phyloP scores from a whole-genome alignment of 108 stramenopile species.

The Stephanodiscus minutulus region DNA sequence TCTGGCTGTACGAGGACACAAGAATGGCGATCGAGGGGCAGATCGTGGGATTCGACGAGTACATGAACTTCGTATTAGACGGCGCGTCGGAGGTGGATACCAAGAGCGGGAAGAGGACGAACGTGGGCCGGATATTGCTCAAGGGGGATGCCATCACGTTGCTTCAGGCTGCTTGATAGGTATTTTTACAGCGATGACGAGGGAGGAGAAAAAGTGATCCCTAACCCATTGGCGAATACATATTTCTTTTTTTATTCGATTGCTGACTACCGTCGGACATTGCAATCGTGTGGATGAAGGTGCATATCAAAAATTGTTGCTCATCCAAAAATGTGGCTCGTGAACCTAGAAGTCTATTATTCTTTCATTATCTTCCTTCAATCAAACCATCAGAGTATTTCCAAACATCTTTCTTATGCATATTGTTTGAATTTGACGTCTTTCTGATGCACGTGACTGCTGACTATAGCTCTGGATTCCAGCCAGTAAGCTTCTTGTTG shows the following conservation, averaged over 20 bases:
- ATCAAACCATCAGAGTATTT: neutral
- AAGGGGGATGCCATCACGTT: constrained; percentile 99
- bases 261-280: neutral
- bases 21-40: constrained; percentile 96
- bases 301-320: no score
- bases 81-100: constrained; percentile 93
- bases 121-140: constrained; percentile 93
- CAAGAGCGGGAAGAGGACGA: constrained; percentile 64
- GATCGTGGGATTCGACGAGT: constrained; percentile 96
- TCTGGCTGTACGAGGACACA: constrained; percentile 99
- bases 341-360: neutral
- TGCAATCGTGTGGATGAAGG: neutral
- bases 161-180: constrained; percentile 79
- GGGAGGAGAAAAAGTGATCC: neutral
- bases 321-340: no score
- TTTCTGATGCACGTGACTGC: neutral
- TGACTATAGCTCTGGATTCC: constrained; percentile 31
- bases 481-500: constrained; percentile 18
- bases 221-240: no score
- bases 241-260: constrained; percentile 2
- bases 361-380: neutral
- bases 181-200: neutral
- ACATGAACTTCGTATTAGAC: constrained; percentile 86
- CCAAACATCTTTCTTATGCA: no score
- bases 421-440: neutral